phyloP scores from a whole-genome alignment of 192 early-diverging fungal species.

The Rhizophagus prolifer region DNA sequence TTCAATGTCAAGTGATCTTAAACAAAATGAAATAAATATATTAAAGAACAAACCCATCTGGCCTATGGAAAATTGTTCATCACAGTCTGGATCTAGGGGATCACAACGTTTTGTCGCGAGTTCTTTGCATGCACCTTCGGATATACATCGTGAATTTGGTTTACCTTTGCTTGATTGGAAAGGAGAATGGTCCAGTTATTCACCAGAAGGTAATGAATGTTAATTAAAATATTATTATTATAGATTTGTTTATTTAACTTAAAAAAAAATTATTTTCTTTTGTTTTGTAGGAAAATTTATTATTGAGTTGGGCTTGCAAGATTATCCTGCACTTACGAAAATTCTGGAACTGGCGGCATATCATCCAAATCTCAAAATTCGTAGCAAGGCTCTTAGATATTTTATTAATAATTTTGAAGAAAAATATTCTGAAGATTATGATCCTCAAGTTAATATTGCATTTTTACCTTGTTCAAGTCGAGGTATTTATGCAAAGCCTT shows the following conservation, averaged over 20 bases:
- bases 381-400: slow-evolving; percentile 60
- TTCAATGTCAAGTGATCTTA: slow-evolving; percentile 53
- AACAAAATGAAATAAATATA: slow-evolving; percentile 55
- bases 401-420: slow-evolving; percentile 69
- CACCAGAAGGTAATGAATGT: slow-evolving; percentile 31
- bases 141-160: slow-evolving; percentile 55
- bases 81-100: no score
- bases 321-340: slow-evolving; percentile 38
- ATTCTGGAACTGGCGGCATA: slow-evolving; percentile 46
- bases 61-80: slow-evolving; percentile 51
- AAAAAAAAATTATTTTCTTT: no score
- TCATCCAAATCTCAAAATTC: slow-evolving; percentile 32
- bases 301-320: slow-evolving; percentile 48
- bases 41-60: slow-evolving; percentile 69
- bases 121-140: slow-evolving; percentile 68
- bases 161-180: slow-evolving; percentile 74
- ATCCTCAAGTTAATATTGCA: slow-evolving; percentile 39
- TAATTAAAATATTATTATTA: no score
- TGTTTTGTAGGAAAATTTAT: slow-evolving; percentile 44
- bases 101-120: slow-evolving; percentile 54
- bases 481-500: slow-evolving; percentile 50
- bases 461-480: slow-evolving; percentile 62
- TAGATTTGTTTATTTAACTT: no score
- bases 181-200: slow-evolving; percentile 39
- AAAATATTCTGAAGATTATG: slow-evolving; percentile 56